phyloP scores from a whole-genome alignment of 805 yeast species.

The Lipomyces yamanashiensis region DNA sequence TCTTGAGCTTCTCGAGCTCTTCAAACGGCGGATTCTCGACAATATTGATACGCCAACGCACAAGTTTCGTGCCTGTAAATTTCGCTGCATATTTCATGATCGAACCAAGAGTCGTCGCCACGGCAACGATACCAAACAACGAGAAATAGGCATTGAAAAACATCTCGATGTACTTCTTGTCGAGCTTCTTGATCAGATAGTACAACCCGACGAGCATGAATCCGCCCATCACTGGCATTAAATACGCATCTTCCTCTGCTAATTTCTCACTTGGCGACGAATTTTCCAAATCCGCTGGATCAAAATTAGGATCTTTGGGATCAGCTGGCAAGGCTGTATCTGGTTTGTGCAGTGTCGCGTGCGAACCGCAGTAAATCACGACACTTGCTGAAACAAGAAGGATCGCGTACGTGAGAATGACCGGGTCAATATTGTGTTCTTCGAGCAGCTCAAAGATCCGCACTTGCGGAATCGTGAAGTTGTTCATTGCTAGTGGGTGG shows the following conservation, averaged over 20 bases:
- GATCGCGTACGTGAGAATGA: conserved; percentile 33
- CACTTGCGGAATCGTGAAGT: conserved; percentile 1
- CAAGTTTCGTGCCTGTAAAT: conserved; percentile 14
- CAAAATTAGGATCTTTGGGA: conserved; percentile 36
- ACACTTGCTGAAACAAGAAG: conserved; percentile 32
- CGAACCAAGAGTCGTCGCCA: conserved; percentile 42
- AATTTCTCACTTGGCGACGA: conserved; percentile 26
- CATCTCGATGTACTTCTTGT: conserved; percentile 44
- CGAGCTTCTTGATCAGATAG: conserved; percentile 46
- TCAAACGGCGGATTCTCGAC: conserved; percentile 28
- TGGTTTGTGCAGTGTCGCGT: conserved; percentile 39
- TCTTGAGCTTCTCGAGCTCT: conserved; percentile 50
- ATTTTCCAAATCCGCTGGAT: conserved; percentile 37
- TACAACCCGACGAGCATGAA: conserved; percentile 49
- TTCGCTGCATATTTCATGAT: conserved; percentile 16
- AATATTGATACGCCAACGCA: conserved; percentile 22
- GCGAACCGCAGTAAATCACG: conserved; percentile 35
- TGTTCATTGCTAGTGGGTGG: not conserved
- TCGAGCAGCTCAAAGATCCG: conserved; percentile 23
- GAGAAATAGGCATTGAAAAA: conserved; percentile 48
- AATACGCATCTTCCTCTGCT: conserved; percentile 46
- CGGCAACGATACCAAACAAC: conserved; percentile 46
- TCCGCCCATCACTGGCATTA: conserved; percentile 55
- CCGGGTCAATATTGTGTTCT: conserved; percentile 29
- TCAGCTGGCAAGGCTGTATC: conserved; percentile 39